These are phyloP conservation scores for Thalassiosira hispida DNA, from an alignment of 352 stramenopile genomes.

Conservation along the genomic window DNA sequence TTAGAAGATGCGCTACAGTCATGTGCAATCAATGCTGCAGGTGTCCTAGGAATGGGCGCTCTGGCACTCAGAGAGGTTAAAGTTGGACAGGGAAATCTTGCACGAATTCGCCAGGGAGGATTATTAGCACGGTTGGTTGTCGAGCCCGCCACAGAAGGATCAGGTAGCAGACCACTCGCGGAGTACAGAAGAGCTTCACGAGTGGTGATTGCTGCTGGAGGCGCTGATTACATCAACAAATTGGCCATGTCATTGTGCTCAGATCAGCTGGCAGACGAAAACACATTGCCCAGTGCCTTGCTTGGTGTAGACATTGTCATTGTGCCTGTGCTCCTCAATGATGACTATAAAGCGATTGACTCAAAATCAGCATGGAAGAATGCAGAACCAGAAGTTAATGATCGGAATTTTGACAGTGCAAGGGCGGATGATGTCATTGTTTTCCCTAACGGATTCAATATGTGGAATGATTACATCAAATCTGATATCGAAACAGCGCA, in stretches of 20 bases:
- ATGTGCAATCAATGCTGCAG: constrained; percentile 73
- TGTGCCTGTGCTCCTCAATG: constrained; percentile 70
- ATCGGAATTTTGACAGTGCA: constrained; percentile 74
- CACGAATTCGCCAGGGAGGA: constrained; percentile 71
- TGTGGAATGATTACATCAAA: constrained; percentile 74
- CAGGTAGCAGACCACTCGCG: constrained; percentile 25
- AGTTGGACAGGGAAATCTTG: constrained; percentile 68
- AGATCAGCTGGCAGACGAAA: constrained; percentile 77
- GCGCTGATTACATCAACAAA: constrained; percentile 69
- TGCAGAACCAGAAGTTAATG: constrained; percentile 45
- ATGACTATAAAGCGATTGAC: constrained; percentile 56
- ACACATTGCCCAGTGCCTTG: constrained; percentile 68
- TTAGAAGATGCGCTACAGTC: constrained; percentile 66
- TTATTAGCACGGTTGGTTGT: constrained; percentile 67
- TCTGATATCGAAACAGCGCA: constrained; percentile 72
- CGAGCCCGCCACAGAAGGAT: constrained; percentile 38
- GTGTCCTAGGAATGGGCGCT: constrained; percentile 55
- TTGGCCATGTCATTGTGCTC: constrained; percentile 65
- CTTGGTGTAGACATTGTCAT: constrained; percentile 68
- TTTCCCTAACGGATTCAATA: constrained; percentile 54
- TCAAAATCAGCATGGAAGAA: constrained; percentile 58
- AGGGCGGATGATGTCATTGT: constrained; percentile 66
- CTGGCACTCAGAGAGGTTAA: constrained; percentile 67
- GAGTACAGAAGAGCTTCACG: constrained; percentile 67
- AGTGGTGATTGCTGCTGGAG: constrained; percentile 75